Evolutionary conservation across 495 filamentous ascomycete species (phyloP), one percentile per base, ranked within the genome.

Genomic region (Barbatosphaeria neglecta): DNA sequence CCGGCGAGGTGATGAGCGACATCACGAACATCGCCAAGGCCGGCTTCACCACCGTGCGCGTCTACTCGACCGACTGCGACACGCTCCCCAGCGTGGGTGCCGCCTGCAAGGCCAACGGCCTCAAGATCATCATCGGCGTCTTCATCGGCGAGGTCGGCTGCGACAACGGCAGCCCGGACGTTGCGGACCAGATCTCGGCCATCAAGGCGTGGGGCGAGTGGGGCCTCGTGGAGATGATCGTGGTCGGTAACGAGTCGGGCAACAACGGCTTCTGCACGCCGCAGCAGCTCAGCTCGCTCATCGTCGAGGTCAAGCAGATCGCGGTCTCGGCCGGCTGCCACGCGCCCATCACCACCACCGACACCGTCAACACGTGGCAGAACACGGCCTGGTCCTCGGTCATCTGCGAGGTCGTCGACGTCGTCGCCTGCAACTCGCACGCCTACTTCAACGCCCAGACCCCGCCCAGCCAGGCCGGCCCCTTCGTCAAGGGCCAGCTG

Each of bases 11-110:
- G 58, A 45, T 64, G 46, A 44, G 51, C 37, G 87, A 95, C 56
- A 75, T 96, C 53, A 65, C 72, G 42, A 50, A 62, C 46, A 93
- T 96, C 56, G 74, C 79, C 50, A 27, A 53, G 35, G 80, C 82
- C 61, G 89, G 87, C 50, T 92, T 95, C 79, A 71, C 68, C 52
- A 74, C 80, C 48, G 64, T 97, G 65, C 90, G 90, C 65, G 69
- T 95, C 64, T 95, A 97, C 81, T 84, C 81, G 50, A 86, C 88
- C 55, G 90, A 95, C 78, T 97, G 90, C 76, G 73, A 70, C 62
- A 78, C 77, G 50, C 86, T 96, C 35, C 61, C 77, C 63, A 82
- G 72, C 62, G 80, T 95, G 47, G 86, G 84, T 50, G 61, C 67
- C 13, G 81, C 85, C 46, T 78, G 74, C 60, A 57, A 67, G 42